Percentiles rank a stretch among this genome's conserved stretches.
phyloP scores from a whole-genome alignment of 1,139 yeast species.

The Yamadazyma blattariae region DNA sequence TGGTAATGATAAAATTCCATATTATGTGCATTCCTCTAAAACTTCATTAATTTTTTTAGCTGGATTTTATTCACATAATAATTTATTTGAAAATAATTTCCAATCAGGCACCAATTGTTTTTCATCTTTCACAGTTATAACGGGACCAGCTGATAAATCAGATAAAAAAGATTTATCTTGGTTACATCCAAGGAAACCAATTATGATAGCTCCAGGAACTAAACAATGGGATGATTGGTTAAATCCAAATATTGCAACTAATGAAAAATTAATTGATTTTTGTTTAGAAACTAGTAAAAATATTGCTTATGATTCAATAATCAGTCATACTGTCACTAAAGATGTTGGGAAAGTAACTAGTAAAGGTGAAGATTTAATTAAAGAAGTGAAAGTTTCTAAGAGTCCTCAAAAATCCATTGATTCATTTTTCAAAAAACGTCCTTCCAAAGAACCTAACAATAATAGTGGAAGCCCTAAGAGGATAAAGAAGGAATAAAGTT shows the following conservation, averaged over 20 bases:
- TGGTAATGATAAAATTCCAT: conserved; percentile 54
- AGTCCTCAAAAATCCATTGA: conserved; percentile 24
- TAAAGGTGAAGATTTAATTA: conserved; percentile 45
- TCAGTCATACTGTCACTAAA: conserved; percentile 53
- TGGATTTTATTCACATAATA: conserved; percentile 59
- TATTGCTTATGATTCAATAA: conserved; percentile 40
- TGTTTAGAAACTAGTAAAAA: conserved; percentile 37
- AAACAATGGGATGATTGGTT: conserved; percentile 64
- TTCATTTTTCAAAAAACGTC: conserved; percentile 23
- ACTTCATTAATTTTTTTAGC: conserved; percentile 62
- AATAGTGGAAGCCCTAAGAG: conserved; percentile 4
- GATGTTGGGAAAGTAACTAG: conserved; percentile 64
- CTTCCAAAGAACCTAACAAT: not conserved
- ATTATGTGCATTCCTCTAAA: conserved; percentile 57
- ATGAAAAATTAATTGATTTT: conserved; percentile 29
- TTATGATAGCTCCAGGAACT: conserved; percentile 58
- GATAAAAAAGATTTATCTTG: conserved; percentile 51
- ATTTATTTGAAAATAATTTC: conserved; percentile 26
- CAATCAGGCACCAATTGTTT: conserved; percentile 23
- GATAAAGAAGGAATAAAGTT: conserved; percentile 3
- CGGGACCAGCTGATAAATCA: conserved; percentile 59
- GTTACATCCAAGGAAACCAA: conserved; percentile 79
- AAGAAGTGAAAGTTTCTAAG: conserved; percentile 19
- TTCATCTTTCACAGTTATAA: conserved; percentile 67
- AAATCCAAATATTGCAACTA: conserved; percentile 43